Percentiles rank a stretch among this genome's conserved stretches.
Evolutionary conservation across 192 early-diverging fungal genomes (phyloP).

Genomic region (Chytriomyces sp.): DNA sequence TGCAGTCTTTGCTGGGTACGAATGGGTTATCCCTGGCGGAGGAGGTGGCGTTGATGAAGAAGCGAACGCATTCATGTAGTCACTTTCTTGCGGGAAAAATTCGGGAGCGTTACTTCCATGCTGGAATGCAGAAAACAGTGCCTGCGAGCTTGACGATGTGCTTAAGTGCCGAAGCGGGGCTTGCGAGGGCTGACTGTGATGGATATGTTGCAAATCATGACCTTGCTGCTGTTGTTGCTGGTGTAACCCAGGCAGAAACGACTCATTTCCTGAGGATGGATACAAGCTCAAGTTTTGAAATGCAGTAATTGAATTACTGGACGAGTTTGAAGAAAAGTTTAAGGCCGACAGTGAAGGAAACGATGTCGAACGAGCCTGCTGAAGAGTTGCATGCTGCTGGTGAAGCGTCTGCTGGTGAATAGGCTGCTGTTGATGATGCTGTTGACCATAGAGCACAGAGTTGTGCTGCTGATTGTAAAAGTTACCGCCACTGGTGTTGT

Average conservation of each 20-base stretch:
- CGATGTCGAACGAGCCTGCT: slow-evolving; percentile 15
- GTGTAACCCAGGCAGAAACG: slow-evolving; percentile 9
- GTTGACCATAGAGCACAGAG: slow-evolving; percentile 17
- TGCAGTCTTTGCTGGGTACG: not conserved
- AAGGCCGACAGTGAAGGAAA: slow-evolving; percentile 14
- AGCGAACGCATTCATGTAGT: not conserved
- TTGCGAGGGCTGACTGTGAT: slow-evolving; percentile 12
- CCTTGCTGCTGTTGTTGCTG: slow-evolving; percentile 27
- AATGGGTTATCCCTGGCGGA: slow-evolving; percentile 1
- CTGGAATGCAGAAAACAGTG: not conserved
- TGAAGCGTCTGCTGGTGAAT: slow-evolving; percentile 11
- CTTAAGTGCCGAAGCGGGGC: slow-evolving; percentile 13
- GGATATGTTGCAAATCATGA: slow-evolving; percentile 29
- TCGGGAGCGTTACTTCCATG: not conserved
- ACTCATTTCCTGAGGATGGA: slow-evolving; percentile 7
- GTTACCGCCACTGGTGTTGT: not conserved
- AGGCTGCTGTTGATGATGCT: slow-evolving; percentile 30
- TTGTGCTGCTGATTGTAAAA: not conserved
- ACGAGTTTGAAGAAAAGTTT: slow-evolving; percentile 24
- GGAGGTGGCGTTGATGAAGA: slow-evolving; percentile 9
- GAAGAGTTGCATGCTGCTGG: slow-evolving; percentile 18
- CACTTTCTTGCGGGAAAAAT: not conserved
- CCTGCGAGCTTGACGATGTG: slow-evolving; percentile 18
- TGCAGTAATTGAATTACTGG: slow-evolving; percentile 11
- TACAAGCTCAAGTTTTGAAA: slow-evolving; percentile 13